Evolutionary conservation across 2,329 filamentous ascomycete genomes (phyloP), one percentile per base, ranked within the genome.

Genomic region (Alternaria dauci): DNA sequence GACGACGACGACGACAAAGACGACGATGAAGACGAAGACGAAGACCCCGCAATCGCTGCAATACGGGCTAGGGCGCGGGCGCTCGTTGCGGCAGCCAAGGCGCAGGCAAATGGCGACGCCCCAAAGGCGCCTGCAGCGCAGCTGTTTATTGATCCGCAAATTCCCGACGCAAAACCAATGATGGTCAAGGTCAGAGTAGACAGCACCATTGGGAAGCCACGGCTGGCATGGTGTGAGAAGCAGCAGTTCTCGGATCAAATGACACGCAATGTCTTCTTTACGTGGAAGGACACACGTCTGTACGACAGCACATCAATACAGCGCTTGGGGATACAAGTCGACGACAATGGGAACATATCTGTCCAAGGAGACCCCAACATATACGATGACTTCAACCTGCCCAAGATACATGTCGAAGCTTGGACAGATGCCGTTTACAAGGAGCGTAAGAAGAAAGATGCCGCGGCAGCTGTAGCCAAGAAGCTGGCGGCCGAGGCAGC

Each of bases 271-370:
- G 81, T 96, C 18, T 90, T 95, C 69, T 84, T 98, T 56, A 95
- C 92, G 0, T 97, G 92, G 89, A 89, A 89, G 64, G 85, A 87
- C 26, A 87, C 87, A 59, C 87, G 87, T 60, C 79, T 97, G 3
- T 97, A 91, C 74, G 87, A 91, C 65, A 85, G 86, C n/a, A 92
- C 91, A 5, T 94, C 90, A 7, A 63, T 77, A 23, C 60, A 64
- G 23, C 66, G 76, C 3, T 56, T 78, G n/a, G 77, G 76, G 9
- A 85, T 95, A 46, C 79, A 80, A 28, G 71, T 83, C 3, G 80
- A 83, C 54, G 68, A 71, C 2, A 71, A 78, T 30, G 79, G 82
- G 0, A 75, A 69, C 38, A 70, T 80, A 16, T 74, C 70, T 18
- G 68, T 78, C 56, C 76, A 79, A 41, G 73, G 74, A 54, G 68